Conservation (phyloP, 192 early-diverging fungal species). For the Physocladia obscura region DNA sequence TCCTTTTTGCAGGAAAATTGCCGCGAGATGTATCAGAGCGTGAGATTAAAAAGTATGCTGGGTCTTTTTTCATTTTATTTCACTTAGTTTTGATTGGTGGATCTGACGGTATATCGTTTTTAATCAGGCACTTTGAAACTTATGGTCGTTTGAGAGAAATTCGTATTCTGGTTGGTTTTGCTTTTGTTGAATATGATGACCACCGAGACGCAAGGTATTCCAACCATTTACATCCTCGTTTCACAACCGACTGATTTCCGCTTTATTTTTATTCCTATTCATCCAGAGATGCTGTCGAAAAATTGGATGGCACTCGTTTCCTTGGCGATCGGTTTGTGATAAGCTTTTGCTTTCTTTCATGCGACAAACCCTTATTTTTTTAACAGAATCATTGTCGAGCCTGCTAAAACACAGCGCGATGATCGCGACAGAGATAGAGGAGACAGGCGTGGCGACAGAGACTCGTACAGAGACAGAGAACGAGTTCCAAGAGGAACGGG, state of each 20-base stretch:
- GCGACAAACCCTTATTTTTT: no score
- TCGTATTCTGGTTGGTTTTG: slow-evolving; percentile 80
- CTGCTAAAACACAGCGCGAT: slow-evolving; percentile 53
- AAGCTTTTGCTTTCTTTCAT: no score
- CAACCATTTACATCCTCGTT: slow-evolving; percentile 75
- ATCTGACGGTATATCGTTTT: background rate
- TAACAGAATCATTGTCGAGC: slow-evolving; percentile 77
- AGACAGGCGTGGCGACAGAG: slow-evolving; percentile 6
- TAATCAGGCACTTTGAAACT: slow-evolving; percentile 43
- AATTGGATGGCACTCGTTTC: slow-evolving; percentile 78
- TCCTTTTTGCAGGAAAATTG: slow-evolving; percentile 63
- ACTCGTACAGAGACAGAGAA: slow-evolving; percentile 27
- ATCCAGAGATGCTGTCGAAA: slow-evolving; percentile 81
- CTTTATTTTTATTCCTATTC: background rate
- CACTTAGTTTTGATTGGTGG: background rate
- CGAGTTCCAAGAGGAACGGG: background rate
- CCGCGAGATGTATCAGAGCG: slow-evolving; percentile 79
- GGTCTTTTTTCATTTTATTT: background rate
- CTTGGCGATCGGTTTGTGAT: slow-evolving; percentile 88
- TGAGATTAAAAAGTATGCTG: slow-evolving; percentile 78
- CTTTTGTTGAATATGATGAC: slow-evolving; percentile 92
- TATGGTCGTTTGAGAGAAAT: slow-evolving; percentile 84
- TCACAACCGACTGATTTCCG: slow-evolving; percentile 76
- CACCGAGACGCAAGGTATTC: slow-evolving; percentile 84
- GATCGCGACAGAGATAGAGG: slow-evolving; percentile 29